Evolutionary conservation across 768 basidiomycete species (phyloP).

Genomic region (Daedaleopsis sinensis): DNA sequence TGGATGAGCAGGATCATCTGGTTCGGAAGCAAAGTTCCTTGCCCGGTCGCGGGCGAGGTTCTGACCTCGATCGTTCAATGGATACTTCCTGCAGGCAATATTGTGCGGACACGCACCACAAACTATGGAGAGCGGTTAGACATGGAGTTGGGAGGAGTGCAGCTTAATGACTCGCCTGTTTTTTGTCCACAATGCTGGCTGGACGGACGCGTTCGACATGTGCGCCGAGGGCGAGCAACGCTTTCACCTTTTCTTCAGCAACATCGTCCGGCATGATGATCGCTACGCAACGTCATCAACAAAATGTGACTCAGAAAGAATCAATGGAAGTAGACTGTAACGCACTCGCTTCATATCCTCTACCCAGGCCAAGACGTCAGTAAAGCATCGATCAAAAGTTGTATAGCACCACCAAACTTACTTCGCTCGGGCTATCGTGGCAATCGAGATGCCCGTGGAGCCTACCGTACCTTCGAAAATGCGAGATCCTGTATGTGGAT

Average conservation of each 20-base stretch:
- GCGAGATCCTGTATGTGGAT: conserved; percentile 85
- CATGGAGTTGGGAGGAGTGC: background rate
- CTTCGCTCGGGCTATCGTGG: conserved; percentile 90
- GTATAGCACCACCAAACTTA: conserved; percentile 32
- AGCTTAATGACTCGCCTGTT: conserved; percentile 59
- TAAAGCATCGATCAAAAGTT: background rate
- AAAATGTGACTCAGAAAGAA: no score
- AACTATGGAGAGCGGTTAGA: conserved; percentile 43
- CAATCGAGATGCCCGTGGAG: conserved; percentile 95
- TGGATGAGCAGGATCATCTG: conserved; percentile 28
- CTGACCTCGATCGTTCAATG: conserved; percentile 40
- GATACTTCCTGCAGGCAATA: no score
- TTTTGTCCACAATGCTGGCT: conserved; percentile 95
- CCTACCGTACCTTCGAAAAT: conserved; percentile 99
- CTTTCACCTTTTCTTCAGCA: conserved; percentile 88
- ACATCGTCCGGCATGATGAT: conserved; percentile 92
- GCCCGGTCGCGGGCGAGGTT: conserved; percentile 88
- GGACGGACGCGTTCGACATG: conserved; percentile 90
- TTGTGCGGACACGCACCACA: conserved; percentile 52
- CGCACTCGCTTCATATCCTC: conserved; percentile 91
- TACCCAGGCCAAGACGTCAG: conserved; percentile 31
- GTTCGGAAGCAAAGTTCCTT: conserved; percentile 60
- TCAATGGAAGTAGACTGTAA: conserved; percentile 24
- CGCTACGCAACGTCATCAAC: conserved; percentile 43
- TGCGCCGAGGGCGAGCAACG: conserved; percentile 82